Conservation (phyloP, 1,284 basidiomycete species). For the Marasmius sp. region DNA sequence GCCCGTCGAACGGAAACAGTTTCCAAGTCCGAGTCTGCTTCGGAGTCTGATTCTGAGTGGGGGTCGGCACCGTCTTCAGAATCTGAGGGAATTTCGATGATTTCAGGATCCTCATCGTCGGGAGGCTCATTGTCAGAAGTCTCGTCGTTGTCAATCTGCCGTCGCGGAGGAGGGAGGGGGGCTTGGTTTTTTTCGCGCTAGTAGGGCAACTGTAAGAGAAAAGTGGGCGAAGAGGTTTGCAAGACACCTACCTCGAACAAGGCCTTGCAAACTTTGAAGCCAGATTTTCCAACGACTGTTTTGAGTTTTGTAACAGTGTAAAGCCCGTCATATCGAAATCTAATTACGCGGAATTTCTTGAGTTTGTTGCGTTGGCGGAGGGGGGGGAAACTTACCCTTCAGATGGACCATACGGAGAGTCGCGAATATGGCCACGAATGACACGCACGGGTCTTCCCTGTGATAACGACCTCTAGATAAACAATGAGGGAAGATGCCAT, state of each 20-base stretch:
- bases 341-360: not conserved
- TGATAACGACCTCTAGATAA: slow-evolving; percentile 1
- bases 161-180: not conserved
- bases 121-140: not conserved
- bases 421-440: slow-evolving; percentile 23
- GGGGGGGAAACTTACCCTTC: slow-evolving; percentile 21
- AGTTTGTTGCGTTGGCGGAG: not conserved
- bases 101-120: not conserved
- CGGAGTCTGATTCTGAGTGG: too few relatives aligned
- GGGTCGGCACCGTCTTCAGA: too few relatives aligned
- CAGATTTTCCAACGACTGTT: not conserved
- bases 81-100: not conserved
- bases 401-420: slow-evolving; percentile 24
- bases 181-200: not conserved
- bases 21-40: too few relatives aligned
- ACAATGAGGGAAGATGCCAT: slow-evolving; percentile 14
- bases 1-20: too few relatives aligned
- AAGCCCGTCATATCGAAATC: not conserved
- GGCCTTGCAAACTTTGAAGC: not conserved
- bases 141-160: not conserved
- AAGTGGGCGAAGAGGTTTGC: not conserved
- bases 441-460: slow-evolving; percentile 25
- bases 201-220: not conserved
- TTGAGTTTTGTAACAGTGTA: not conserved
- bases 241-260: not conserved